phyloP scores from a whole-genome alignment of 345 rosid species.

The Leavenworthia alabamica region DNA sequence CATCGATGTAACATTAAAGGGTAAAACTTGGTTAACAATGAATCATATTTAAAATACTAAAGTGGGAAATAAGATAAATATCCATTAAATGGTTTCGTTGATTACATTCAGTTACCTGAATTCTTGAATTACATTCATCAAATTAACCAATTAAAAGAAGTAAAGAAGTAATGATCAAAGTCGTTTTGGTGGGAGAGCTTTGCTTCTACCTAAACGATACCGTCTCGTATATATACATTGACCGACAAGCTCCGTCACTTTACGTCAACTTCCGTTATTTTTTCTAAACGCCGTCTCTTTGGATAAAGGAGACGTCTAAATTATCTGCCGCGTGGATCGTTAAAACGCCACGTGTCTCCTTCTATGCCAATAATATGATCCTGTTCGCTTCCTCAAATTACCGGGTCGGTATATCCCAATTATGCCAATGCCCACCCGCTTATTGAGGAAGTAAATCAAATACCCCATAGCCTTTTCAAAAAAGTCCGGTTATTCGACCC shows the following conservation, averaged over 20 bases:
- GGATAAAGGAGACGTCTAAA: neutral
- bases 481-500: conserved; percentile 18
- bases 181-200: conserved; percentile 5
- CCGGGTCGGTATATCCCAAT: conserved; percentile 7
- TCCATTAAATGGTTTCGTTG: neutral
- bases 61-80: neutral
- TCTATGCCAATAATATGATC: conserved; percentile 2
- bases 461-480: conserved; percentile 34
- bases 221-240: conserved; percentile 8
- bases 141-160: conserved; percentile 3
- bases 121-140: conserved; percentile 9
- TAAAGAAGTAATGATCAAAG: conserved; percentile 5
- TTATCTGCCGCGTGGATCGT: conserved; percentile 9
- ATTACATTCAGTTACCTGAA: neutral
- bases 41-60: neutral
- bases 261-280: neutral
- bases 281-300: conserved; percentile 1
- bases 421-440: conserved; percentile 1
- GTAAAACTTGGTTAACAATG: neutral
- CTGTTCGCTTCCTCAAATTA: neutral
- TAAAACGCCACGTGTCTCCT: conserved; percentile 17
- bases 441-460: neutral
- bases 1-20: neutral
- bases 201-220: conserved; percentile 16
- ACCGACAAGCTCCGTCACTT: conserved; percentile 15